phyloP scores from a whole-genome alignment of 148 eudicot genomes.

The Polygonum aviculare region DNA sequence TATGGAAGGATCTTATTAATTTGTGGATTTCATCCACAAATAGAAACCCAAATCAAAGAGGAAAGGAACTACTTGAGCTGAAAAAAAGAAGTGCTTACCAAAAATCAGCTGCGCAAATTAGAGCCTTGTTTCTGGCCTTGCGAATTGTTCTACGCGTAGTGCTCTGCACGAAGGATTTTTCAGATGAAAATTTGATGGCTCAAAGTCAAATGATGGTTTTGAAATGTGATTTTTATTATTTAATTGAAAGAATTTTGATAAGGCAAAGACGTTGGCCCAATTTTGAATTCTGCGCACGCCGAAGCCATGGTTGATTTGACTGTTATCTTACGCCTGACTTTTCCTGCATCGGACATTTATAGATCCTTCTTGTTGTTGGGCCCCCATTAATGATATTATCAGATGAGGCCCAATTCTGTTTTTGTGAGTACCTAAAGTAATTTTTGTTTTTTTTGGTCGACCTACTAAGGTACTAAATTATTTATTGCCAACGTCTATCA shows the following conservation, averaged over 20 bases:
- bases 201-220: constrained; percentile 6
- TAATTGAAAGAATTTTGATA: neutral
- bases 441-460: neutral
- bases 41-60: neutral
- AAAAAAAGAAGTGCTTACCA: neutral
- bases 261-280: constrained; percentile 10
- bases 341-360: neutral
- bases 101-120: constrained; percentile 4
- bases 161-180: constrained; percentile 1
- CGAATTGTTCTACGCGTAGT: constrained; percentile 6
- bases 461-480: too few species aligned
- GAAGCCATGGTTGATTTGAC: neutral
- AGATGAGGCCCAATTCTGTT: neutral
- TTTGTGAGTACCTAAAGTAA: neutral
- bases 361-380: neutral
- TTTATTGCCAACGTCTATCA: neutral
- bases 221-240: neutral
- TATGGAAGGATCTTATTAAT: neutral
- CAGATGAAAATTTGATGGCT: neutral
- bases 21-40: neutral
- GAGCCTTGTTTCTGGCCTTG: neutral
- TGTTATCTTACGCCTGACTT: neutral
- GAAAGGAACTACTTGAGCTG: neutral
- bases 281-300: constrained; percentile 1
- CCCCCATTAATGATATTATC: neutral